Evolutionary conservation across 75 land plant species (phyloP), one percentile per base, ranked within the genome.

Genomic region (Pseudotsuga menziesii): DNA sequence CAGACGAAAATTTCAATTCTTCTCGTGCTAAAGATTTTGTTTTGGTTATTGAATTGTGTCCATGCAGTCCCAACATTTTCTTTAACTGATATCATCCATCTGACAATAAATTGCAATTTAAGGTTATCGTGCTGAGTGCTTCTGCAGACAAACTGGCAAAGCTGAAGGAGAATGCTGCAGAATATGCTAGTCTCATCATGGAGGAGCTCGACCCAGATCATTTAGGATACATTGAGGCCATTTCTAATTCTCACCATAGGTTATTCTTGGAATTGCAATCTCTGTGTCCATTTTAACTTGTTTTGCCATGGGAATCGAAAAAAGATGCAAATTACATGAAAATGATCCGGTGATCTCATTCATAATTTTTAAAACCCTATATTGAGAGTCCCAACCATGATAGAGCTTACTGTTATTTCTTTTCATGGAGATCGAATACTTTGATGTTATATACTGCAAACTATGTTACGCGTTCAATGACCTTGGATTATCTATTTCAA

Each of bases 161-260:
- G 55, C 80, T 92, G 20, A 92, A 92, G 77, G 70, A 75, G 56
- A 79, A 90, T 72, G 92, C 95, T 14, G 79, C 80, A 39, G 61
- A 76, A 22, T 92, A 92, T 82, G 89, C 95, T 16, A 71, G 88
- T 27, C 66, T 92, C 22, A 92, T 92, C 78, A 92, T 92, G 95
- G 95, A 92, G 74, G 92, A 92, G 75, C 91, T 92, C 9, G 95
- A 92, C 44, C 95, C 92, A 11, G 93, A 92, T 59, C 82, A 87
- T 41, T 77, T 57, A 2, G 96, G 96, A 12, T 89, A 89, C 60
- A 91, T 93, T 75, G 96, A 93, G 91, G 96, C 91, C 9, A 48
- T 48, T 48, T 48, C 11, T 48, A 48, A 48, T 9, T 48, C 54
- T 9, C 9, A 48, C 54, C 54, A 48, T 48, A n/a, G n/a, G n/a